Percentiles rank a stretch among this genome's conserved stretches.
phyloP scores from a whole-genome alignment of 352 stramenopile species.

The Pythium brachiatum region DNA sequence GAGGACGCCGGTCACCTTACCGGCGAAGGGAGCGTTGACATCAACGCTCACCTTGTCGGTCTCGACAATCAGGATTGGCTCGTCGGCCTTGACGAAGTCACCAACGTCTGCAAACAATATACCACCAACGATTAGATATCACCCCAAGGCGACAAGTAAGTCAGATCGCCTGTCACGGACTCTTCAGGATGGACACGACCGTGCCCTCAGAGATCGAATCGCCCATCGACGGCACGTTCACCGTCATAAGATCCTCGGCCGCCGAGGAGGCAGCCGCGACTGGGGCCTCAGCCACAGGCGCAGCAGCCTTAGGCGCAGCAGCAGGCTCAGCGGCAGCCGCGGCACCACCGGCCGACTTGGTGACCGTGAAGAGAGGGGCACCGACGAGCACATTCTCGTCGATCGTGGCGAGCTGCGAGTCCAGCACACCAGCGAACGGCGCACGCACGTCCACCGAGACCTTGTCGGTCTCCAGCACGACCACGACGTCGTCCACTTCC shows the following conservation, averaged over 20 bases:
- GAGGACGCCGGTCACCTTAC: slow-evolving; percentile 91
- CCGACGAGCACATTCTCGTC: slow-evolving; percentile 98
- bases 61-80: slow-evolving; percentile 97
- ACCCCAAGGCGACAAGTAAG: not conserved
- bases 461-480: slow-evolving; percentile 99
- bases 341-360: slow-evolving; percentile 39
- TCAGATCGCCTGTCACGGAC: slow-evolving; percentile 32
- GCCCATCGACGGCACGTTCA: slow-evolving; percentile 88
- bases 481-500: slow-evolving; percentile 94
- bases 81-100: slow-evolving; percentile 94
- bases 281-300: slow-evolving; percentile 1
- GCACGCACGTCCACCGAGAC: slow-evolving; percentile 91
- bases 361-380: slow-evolving; percentile 83
- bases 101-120: slow-evolving; percentile 70
- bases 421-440: slow-evolving; percentile 88
- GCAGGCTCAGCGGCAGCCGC: slow-evolving; percentile 12
- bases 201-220: slow-evolving; percentile 99
- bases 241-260: slow-evolving; percentile 53
- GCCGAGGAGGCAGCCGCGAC: slow-evolving; percentile 15
- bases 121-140: not conserved
- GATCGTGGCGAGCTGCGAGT: slow-evolving; percentile 89
- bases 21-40: slow-evolving; percentile 88
- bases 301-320: slow-evolving; percentile 12
- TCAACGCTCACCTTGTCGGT: slow-evolving; percentile 98
- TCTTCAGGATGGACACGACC: slow-evolving; percentile 90